Evolutionary conservation across 2,329 filamentous ascomycete genomes (phyloP), one percentile per base, ranked within the genome.

Genomic region (Colletotrichum nymphaeae): DNA sequence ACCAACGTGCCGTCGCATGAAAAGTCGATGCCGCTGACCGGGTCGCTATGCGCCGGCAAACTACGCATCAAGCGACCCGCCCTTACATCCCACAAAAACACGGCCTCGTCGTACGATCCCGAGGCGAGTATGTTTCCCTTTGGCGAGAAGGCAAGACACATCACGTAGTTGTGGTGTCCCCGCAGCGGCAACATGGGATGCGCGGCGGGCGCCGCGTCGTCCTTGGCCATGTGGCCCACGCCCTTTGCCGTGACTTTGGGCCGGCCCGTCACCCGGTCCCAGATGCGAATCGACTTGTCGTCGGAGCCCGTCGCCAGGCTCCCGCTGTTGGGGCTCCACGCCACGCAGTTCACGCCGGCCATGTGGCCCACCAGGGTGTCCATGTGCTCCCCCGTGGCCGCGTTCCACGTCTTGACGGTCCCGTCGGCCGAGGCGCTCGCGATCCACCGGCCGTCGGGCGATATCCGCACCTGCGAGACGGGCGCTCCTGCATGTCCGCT

Each of bases 101-200:
- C 95, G 5, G 97, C 97, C 85, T 99, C 97, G 77, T 99, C 97
- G 83, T 98, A 98, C 76, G 94, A 97, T 14, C 97, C 97, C 76
- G 94, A 97, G 19, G 95, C 97, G 42, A 99, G 89, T 80, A 98
- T 98, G 80, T 99, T 99, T 28, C 97, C 97, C 82, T 98, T 98
- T 1, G 97, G 97, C n/a, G 94, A 96, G 82, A 98, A 98, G 6
- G 95, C 95, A 42, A 99, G 87, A 63, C 93, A 95, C 83, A 97
- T 98, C 37, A 99, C 93, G 83, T 98, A 98, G 83, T 97, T 98
- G 82, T 98, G 95, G 79, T 99, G 97, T 2, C 97, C 96, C 28
- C 93, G 88, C 76, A 98, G 86, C 5, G 91, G 89, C 2, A 86
- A 85, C 77, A 86, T 85, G 32, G 87, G 86, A 4, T 75, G 65